phyloP scores from a whole-genome alignment of 192 early-diverging fungal species.

The Dissophora globulifera region DNA sequence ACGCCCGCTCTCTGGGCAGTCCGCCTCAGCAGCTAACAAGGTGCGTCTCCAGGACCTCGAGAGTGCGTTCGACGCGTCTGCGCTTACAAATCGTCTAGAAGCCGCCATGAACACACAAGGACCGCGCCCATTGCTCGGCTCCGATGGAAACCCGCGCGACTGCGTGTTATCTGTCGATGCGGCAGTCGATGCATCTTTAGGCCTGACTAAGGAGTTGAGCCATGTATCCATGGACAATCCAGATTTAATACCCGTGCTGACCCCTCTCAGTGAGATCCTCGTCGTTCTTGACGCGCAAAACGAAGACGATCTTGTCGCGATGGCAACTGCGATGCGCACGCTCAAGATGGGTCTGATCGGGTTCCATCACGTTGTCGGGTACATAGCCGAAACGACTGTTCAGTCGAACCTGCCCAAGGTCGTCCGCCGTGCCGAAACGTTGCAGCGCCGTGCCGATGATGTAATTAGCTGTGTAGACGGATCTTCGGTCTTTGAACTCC shows the following conservation, averaged over 20 bases:
- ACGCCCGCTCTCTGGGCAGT: not conserved
- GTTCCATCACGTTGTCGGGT: constrained; percentile 4
- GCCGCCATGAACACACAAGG: not conserved
- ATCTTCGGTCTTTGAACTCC: not conserved
- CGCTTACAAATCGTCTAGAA: not conserved
- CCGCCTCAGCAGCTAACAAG: not conserved
- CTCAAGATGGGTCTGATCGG: constrained; percentile 9
- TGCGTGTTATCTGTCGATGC: not conserved
- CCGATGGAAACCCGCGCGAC: not conserved
- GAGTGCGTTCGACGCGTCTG: constrained; percentile 3
- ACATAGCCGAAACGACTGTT: not conserved
- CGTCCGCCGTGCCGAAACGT: not conserved
- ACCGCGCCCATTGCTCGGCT: not conserved
- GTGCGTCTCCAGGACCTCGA: constrained; percentile 4
- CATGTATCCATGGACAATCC: not conserved
- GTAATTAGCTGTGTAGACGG: constrained; percentile 10
- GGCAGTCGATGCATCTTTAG: constrained; percentile 3
- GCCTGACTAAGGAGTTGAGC: not conserved
- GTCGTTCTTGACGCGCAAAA: not conserved
- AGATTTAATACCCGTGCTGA: not conserved
- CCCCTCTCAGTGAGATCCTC: not conserved
- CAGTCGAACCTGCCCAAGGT: not conserved
- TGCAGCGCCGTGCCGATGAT: not conserved
- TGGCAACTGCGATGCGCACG: not conserved
- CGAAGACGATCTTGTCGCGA: not conserved